Evolutionary conservation across 78 protist genomes (phyloP).

Genomic region (Cavenderia fasciculata): DNA sequence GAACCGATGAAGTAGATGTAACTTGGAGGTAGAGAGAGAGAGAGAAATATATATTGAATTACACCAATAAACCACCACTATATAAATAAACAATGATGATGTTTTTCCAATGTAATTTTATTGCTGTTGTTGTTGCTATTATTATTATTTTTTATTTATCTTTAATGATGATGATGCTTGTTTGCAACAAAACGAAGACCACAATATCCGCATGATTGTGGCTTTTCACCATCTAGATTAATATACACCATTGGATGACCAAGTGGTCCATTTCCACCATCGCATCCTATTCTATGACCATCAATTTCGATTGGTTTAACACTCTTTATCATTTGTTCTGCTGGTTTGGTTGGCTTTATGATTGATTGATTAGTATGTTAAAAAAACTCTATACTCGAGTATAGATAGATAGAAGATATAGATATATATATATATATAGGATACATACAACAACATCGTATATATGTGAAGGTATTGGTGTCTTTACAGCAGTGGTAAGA

Average conservation of each 20-base stretch:
- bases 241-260: conserved; percentile 82
- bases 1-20: conserved; percentile 98
- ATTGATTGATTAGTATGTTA: background rate
- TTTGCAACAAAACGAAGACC: conserved; percentile 74
- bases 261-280: conserved; percentile 78
- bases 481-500: background rate
- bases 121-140: background rate
- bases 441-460: conserved; percentile 2
- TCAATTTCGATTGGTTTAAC: conserved; percentile 72
- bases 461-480: background rate
- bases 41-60: too few species aligned
- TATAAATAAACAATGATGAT: too few species aligned
- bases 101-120: too few species aligned
- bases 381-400: background rate
- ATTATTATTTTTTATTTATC: background rate
- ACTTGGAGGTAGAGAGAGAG: too few species aligned
- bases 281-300: conserved; percentile 49
- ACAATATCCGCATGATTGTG: conserved; percentile 83
- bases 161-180: conserved; percentile 58
- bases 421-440: background rate
- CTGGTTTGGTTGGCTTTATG: conserved; percentile 55
- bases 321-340: conserved; percentile 41
- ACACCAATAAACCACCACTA: too few species aligned
- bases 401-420: background rate
- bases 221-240: conserved; percentile 57